Evolutionary conservation across 2,329 filamentous ascomycete species (phyloP), one percentile per base, ranked within the genome.

Genomic region (Nothophaeocryptopus gaeumannii): DNA sequence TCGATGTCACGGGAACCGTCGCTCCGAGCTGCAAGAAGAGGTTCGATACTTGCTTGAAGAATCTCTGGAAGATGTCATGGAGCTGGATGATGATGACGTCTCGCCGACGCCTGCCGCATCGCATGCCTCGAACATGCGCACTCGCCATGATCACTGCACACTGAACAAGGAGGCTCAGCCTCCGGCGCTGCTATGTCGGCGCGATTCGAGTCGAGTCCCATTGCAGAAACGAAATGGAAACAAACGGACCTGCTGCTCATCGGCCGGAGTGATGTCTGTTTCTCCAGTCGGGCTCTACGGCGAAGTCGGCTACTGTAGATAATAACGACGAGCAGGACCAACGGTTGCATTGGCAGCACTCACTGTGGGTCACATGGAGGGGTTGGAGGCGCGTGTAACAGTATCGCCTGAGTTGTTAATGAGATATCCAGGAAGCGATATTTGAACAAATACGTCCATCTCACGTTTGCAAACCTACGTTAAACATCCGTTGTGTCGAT

Each of bases 11-110:
- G 64, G 61, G 32, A 55, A 62, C 16, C 59, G 63, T 34, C 61
- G 65, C 48, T 62, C 60, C 20, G 62, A 65, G 39, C 60, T 68
- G 45, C 64, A 67, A 52, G 62, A 67, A 55, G 65, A 68, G 55
- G 63, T 67, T 10, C 66, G 65, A 33, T 56, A 63, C 38, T 49
- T 63, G 41, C 59, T 67, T 34, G 60, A 65, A 47, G 63, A 66
- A 45, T 59, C 59, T 15, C 52, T 56, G 9, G 60, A 62, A 34
- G 56, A 59, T 35, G 51, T 57, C 30, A 58, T 60, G 49, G 62
- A 65, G 33, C 49, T 63, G 33, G 60, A 62, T 20, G 54, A 60
- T 41, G 54, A 56, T 31, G 58, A 62, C 38, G 50, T 50, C 32
- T 61, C 61, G 37, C 61, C 59, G 39, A 60, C 60, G 14, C 61